Evolutionary conservation across 257 asterid species (phyloP).

Genomic region (Nicotiana sylvestris): DNA sequence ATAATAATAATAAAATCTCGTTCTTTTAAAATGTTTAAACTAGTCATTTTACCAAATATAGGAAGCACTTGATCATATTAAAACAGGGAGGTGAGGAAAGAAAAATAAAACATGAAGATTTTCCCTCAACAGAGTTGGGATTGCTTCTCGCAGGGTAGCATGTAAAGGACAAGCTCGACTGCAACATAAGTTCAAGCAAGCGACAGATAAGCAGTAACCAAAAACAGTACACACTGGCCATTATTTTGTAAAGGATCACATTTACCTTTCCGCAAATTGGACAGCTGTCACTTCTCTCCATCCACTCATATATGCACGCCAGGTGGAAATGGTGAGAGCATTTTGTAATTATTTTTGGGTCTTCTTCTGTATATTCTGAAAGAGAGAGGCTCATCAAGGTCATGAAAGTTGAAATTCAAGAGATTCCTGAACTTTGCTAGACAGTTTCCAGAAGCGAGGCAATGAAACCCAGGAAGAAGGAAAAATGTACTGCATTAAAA

Average conservation of each 20-base stretch:
- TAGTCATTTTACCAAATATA: too few relatives aligned
- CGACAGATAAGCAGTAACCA: not conserved
- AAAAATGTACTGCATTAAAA: not conserved
- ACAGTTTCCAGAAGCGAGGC: not conserved
- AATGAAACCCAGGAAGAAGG: not conserved
- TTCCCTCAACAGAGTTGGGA: too few relatives aligned
- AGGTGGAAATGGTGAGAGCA: slow-evolving; percentile 91
- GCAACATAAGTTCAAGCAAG: not conserved
- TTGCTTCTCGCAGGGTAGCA: not conserved
- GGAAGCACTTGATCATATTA: not conserved
- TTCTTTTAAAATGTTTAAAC: too few relatives aligned
- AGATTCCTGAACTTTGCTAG: not conserved
- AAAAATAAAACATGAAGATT: not conserved
- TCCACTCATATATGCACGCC: slow-evolving; percentile 95
- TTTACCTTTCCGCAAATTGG: slow-evolving; percentile 89
- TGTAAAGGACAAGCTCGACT: not conserved
- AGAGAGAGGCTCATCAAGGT: slow-evolving; percentile 11
- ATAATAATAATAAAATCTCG: too few relatives aligned
- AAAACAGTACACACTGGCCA: not conserved
- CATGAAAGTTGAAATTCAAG: not conserved
- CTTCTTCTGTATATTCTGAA: slow-evolving; percentile 74
- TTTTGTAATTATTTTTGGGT: slow-evolving; percentile 73
- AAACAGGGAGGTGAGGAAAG: not conserved
- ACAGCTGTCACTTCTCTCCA: slow-evolving; percentile 92
- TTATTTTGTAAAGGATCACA: not conserved